Evolutionary conservation across 352 stramenopile species (phyloP).

Genomic region (Phytophthora chlamydospora): DNA sequence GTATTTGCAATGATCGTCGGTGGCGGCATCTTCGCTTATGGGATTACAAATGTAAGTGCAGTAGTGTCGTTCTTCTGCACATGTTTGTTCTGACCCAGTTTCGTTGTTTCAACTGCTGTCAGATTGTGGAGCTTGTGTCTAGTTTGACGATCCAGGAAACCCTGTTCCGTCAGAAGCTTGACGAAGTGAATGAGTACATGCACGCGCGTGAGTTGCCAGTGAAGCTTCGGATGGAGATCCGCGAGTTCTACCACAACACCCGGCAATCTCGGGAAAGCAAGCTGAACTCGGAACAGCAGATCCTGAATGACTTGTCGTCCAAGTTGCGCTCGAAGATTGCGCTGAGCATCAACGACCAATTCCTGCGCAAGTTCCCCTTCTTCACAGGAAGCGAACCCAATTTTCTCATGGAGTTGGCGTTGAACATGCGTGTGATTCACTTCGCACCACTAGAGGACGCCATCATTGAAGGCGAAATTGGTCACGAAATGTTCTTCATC

Average conservation of each 20-base stretch:
- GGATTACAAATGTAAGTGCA: constrained; percentile 72
- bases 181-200: constrained; percentile 87
- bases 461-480: constrained; percentile 73
- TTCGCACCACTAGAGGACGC: constrained; percentile 54
- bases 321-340: constrained; percentile 81
- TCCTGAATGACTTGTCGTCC: constrained; percentile 69
- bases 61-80: neutral
- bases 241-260: constrained; percentile 81
- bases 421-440: constrained; percentile 83
- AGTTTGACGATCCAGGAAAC: constrained; percentile 73
- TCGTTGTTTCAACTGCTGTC: neutral
- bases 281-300: constrained; percentile 63
- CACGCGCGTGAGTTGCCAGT: constrained; percentile 66
- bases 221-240: constrained; percentile 75
- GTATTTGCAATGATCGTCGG: constrained; percentile 78
- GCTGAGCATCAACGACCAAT: constrained; percentile 77
- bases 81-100: neutral
- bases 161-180: constrained; percentile 70
- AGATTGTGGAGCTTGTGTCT: constrained; percentile 78
- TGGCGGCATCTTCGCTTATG: constrained; percentile 77
- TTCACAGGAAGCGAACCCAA: constrained; percentile 76
- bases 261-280: constrained; percentile 70
- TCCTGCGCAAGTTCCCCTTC: constrained; percentile 79
- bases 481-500: constrained; percentile 75
- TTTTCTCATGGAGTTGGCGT: constrained; percentile 78